Conservation (phyloP, 2,329 filamentous ascomycete genomes). For the Phyllosticta capitalensis region DNA sequence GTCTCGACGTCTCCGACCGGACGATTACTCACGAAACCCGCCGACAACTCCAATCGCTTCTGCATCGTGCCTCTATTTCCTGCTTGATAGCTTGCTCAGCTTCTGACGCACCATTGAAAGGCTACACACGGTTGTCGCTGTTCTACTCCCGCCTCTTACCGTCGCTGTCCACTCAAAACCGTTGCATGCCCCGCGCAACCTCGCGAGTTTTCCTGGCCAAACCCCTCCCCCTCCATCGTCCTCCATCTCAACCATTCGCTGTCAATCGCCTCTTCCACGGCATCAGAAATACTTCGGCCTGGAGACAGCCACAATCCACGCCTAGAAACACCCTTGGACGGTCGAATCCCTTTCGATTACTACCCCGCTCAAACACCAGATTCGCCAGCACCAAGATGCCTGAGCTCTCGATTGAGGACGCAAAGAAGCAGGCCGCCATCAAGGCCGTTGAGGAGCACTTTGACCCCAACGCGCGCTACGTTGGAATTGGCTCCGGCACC, state of each 20-base stretch:
- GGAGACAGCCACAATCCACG: not conserved
- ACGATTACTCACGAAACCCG: constrained; percentile 7
- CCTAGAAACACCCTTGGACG: not conserved
- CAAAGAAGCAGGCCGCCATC: constrained; percentile 66
- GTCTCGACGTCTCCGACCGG: constrained; percentile 2
- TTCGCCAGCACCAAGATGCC: constrained; percentile 4
- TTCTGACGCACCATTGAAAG: not conserved
- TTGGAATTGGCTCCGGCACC: constrained; percentile 74
- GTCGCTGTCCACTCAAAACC: constrained; percentile 1
- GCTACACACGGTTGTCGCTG: not conserved
- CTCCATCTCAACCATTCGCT: not conserved
- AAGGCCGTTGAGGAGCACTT: constrained; percentile 66
- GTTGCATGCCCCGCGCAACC: constrained; percentile 7
- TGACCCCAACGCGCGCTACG: constrained; percentile 48
- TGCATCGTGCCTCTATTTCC: not conserved
- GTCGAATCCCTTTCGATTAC: not conserved
- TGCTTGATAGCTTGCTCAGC: not conserved
- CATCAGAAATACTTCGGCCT: not conserved
- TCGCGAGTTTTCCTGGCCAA: not conserved
- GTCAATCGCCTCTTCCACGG: not conserved
- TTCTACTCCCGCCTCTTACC: not conserved
- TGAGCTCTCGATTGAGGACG: constrained; percentile 48
- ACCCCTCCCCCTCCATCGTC: not conserved
- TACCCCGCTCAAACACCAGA: not conserved
- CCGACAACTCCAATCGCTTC: constrained; percentile 7